These are phyloP conservation scores for Phytopythium mirpurense DNA, from an alignment of 352 stramenopile species.

Conservation along the genomic window DNA sequence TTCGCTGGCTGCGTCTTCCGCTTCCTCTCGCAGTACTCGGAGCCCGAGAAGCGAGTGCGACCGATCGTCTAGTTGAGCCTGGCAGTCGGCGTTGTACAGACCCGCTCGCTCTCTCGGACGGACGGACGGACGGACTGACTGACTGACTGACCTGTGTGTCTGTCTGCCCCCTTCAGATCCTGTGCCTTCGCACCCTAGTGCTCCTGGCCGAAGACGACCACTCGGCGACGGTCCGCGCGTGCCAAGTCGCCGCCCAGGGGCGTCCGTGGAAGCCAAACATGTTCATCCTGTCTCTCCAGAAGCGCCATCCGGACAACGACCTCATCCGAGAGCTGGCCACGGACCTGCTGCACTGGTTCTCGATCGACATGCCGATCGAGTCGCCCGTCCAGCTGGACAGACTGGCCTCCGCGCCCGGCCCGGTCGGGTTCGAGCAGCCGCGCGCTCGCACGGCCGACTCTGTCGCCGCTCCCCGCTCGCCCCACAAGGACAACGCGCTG, in stretches of 20 bases:
- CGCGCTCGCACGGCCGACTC: slow-evolving; percentile 1
- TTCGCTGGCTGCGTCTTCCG: slow-evolving; percentile 58
- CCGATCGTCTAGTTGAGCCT: too few relatives aligned
- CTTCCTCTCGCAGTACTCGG: slow-evolving; percentile 43
- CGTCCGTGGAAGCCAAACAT: slow-evolving; percentile 75
- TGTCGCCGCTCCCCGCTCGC: background rate
- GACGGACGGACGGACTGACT: too few relatives aligned
- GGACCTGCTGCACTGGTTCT: slow-evolving; percentile 40
- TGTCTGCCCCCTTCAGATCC: slow-evolving; percentile 21
- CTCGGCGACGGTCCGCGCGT: slow-evolving; percentile 38
- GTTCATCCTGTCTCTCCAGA: slow-evolving; percentile 73
- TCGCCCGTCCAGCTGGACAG: slow-evolving; percentile 43
- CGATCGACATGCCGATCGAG: slow-evolving; percentile 46
- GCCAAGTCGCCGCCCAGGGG: slow-evolving; percentile 57
- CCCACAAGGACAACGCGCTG: slow-evolving; percentile 7
- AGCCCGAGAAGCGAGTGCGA: slow-evolving; percentile 52
- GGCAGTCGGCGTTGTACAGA: too few relatives aligned
- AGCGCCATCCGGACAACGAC: slow-evolving; percentile 52
- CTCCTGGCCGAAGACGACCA: slow-evolving; percentile 48
- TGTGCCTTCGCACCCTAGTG: slow-evolving; percentile 51
- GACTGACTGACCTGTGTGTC: too few relatives aligned
- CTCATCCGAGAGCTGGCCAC: slow-evolving; percentile 33
- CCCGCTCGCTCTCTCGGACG: too few relatives aligned
- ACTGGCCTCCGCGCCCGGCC: background rate
- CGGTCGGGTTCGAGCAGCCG: background rate